These are phyloP conservation scores for Herpetomonas samuelpessoai DNA, from an alignment of 208 protist genomes.

Conservation along the genomic window DNA sequence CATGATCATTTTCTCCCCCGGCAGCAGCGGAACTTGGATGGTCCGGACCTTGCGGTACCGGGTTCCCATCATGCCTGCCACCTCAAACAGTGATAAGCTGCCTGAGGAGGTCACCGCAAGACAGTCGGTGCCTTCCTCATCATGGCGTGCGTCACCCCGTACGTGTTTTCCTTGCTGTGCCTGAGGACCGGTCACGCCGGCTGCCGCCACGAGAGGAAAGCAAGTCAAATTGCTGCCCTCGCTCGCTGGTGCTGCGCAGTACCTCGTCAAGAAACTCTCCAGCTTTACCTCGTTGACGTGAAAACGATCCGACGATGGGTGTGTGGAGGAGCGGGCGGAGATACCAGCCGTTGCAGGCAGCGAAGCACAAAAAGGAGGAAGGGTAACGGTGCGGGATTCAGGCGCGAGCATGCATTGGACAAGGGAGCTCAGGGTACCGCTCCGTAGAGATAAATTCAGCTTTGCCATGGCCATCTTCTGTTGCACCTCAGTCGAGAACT, in stretches of 20 bases:
- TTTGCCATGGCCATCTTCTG: slow-evolving; percentile 37
- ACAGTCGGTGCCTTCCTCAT: not conserved
- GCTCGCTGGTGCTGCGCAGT: not conserved
- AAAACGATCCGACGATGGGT: not conserved
- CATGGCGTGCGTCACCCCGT: too few relatives aligned
- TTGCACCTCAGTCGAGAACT: slow-evolving; percentile 12
- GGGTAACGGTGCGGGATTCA: not conserved
- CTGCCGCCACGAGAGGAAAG: not conserved
- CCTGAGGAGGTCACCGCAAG: not conserved
- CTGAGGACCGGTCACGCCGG: not conserved
- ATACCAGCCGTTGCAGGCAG: not conserved
- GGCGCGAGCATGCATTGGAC: slow-evolving; percentile 30
- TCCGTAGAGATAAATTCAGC: slow-evolving; percentile 55
- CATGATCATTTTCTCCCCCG: slow-evolving; percentile 10
- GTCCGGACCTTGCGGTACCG: slow-evolving; percentile 5
- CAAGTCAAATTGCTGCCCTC: not conserved
- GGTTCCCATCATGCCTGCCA: slow-evolving; percentile 20
- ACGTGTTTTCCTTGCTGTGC: too few relatives aligned
- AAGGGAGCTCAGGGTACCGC: slow-evolving; percentile 48
- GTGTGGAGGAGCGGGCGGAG: not conserved
- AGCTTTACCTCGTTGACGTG: not conserved
- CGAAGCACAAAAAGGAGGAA: not conserved
- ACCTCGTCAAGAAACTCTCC: not conserved
- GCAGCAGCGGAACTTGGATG: not conserved
- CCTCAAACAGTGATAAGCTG: slow-evolving; percentile 3